phyloP scores from a whole-genome alignment of 2,329 filamentous ascomycete genomes.

The Myotisia sp. region DNA sequence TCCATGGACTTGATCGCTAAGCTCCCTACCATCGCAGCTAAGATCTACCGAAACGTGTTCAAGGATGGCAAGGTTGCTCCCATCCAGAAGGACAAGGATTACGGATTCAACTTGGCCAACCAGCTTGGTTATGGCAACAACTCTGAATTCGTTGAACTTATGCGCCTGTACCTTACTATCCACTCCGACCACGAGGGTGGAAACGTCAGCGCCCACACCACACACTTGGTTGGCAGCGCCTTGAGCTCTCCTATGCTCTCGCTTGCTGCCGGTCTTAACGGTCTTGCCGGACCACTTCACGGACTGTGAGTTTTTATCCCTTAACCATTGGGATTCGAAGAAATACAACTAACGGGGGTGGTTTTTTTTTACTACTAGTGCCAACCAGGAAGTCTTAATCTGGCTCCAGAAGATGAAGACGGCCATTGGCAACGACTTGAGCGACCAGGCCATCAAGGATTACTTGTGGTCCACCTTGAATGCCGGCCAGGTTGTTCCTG shows the following conservation, averaged over 20 bases:
- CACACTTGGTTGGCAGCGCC: conserved; percentile 90
- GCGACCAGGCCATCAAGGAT: conserved; percentile 90
- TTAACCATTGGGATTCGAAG: neutral
- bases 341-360: neutral
- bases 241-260: conserved; percentile 97
- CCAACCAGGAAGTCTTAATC: conserved; percentile 98
- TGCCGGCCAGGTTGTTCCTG: conserved; percentile 85
- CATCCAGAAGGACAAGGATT: conserved; percentile 98
- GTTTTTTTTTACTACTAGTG: conserved; percentile 29
- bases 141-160: conserved; percentile 91
- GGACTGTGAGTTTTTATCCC: conserved; percentile 45
- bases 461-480: conserved; percentile 99
- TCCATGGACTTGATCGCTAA: conserved; percentile 99
- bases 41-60: conserved; percentile 99
- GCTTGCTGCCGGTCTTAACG: conserved; percentile 89
- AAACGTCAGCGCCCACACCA: conserved; percentile 97
- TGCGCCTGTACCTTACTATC: conserved; percentile 98
- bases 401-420: conserved; percentile 99
- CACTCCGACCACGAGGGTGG: conserved; percentile 99
- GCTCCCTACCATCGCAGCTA: conserved; percentile 91
- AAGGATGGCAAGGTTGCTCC: conserved; percentile 97
- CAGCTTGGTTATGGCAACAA: conserved; percentile 94
- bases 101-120: conserved; percentile 98
- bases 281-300: conserved; percentile 94
- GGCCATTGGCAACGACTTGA: conserved; percentile 79